Conservation (phyloP, 495 filamentous ascomycete species). For the Talaromyces trachyspermus region DNA sequence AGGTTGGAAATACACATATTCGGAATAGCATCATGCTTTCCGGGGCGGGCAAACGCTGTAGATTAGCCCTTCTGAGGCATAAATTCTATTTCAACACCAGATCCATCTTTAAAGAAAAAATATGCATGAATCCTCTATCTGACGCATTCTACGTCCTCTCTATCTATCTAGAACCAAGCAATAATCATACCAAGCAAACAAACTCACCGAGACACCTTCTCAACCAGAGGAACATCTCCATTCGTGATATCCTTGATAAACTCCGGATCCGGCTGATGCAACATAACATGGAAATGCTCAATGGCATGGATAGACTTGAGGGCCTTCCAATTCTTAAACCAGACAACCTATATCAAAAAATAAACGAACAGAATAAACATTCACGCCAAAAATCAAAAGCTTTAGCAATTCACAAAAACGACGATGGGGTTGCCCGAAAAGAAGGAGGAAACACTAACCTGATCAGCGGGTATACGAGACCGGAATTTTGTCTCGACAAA, state of each 20-base stretch:
- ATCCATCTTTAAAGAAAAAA: background rate
- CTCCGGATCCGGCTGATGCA: constrained; percentile 61
- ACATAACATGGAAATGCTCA: constrained; percentile 94
- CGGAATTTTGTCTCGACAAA: constrained; percentile 61
- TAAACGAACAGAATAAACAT: background rate
- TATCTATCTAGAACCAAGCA: no score
- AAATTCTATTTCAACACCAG: background rate
- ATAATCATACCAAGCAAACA: no score
- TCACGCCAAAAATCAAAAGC: background rate
- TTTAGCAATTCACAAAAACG: background rate
- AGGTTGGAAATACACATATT: background rate
- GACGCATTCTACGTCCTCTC: no score
- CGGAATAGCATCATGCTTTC: background rate
- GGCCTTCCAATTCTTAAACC: constrained; percentile 85
- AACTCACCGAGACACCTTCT: constrained; percentile 16
- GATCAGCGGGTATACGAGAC: constrained; percentile 35
- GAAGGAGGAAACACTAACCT: constrained; percentile 22
- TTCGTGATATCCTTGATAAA: constrained; percentile 66
- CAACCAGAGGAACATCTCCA: constrained; percentile 59
- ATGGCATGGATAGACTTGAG: constrained; percentile 78
- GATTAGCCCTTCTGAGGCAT: no score
- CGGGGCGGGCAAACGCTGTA: no score
- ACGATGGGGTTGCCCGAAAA: background rate
- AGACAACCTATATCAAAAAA: constrained; percentile 51
- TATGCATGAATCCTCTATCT: no score